Conservation (phyloP, 1,139 yeast genomes). For the Candida gigantensis region DNA sequence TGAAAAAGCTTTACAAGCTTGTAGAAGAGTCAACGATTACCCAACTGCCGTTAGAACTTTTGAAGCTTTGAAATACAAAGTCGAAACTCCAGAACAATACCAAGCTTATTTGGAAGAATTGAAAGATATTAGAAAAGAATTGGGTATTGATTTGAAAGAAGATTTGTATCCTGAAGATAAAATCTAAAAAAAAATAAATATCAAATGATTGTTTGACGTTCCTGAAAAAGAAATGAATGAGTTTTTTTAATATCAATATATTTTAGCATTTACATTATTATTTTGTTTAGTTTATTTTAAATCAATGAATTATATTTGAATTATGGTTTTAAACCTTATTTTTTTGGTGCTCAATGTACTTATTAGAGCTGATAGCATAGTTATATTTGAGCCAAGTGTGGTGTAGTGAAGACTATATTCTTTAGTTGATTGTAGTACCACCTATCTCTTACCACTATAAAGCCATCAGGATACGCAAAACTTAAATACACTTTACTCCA, state of each 20-base stretch:
- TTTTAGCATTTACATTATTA: conserved; percentile 1
- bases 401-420: too few relatives aligned
- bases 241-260: neutral
- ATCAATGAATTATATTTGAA: too few relatives aligned
- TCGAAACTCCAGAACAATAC: conserved; percentile 91
- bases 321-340: too few relatives aligned
- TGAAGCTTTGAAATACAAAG: conserved; percentile 93
- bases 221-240: neutral
- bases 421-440: too few relatives aligned
- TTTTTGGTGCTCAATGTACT: too few relatives aligned
- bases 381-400: too few relatives aligned
- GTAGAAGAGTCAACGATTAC: conserved; percentile 98
- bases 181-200: conserved; percentile 1
- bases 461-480: too few relatives aligned
- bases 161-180: conserved; percentile 57
- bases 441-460: too few relatives aligned
- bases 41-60: conserved; percentile 98
- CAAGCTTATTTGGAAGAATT: conserved; percentile 94
- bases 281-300: conserved; percentile 1
- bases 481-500: too few relatives aligned
- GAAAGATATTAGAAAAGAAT: conserved; percentile 86
- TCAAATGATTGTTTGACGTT: too few relatives aligned
- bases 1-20: conserved; percentile 95
- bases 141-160: conserved; percentile 93
- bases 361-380: too few relatives aligned